Evolutionary conservation across 345 rosid species (phyloP), one percentile per base, ranked within the genome.

Genomic region (Populus ilicifolia): DNA sequence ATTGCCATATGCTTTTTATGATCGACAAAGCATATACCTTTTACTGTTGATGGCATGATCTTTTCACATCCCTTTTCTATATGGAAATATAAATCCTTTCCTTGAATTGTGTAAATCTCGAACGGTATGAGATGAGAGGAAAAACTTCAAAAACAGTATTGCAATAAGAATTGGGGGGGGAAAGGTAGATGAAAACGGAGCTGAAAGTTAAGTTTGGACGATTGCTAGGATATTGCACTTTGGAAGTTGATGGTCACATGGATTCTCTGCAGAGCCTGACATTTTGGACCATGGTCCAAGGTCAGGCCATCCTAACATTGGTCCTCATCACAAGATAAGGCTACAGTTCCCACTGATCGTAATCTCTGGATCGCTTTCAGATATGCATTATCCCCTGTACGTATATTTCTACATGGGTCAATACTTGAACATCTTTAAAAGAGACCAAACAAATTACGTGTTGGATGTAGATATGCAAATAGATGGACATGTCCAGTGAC

Each of bases 241-340:
- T 78, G 78, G 66, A 79, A 59, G 82, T 27, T 66, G 84, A 80
- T 25, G 78, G 73, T 79, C 84, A 82, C 84, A 79, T 85, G 86
- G 80, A 82, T 68, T 70, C 48, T 30, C 74, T 80, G 83, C 79
- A 79, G 25, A 17, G 9, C 75, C 85, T 72, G 85, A 72, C 86
- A 81, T 39, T 23, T 66, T 77, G 82, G 80, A 79, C 82, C 81
- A 61, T 63, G 77, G 72, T 74, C 82, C 81, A 74, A 62, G 65
- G 61, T 73, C 77, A 56, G 67, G 70, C 65, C 36, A 50, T 9
- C 76, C 73, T 23, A 27, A 70, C 71, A 41, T 48, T 35, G 41
- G 39, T 75, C 73, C 27, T 80, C 77, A 33, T 80, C 84, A 30
- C 65, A 79, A 38, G 79, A 79, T 69, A 77, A 83, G 79, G 69